A percentile compares a stretch with the other conserved stretches of the same genome.
Evolutionary conservation across 1,139 yeast species (phyloP).

Genomic region (Geotrichum bryndzae): DNA sequence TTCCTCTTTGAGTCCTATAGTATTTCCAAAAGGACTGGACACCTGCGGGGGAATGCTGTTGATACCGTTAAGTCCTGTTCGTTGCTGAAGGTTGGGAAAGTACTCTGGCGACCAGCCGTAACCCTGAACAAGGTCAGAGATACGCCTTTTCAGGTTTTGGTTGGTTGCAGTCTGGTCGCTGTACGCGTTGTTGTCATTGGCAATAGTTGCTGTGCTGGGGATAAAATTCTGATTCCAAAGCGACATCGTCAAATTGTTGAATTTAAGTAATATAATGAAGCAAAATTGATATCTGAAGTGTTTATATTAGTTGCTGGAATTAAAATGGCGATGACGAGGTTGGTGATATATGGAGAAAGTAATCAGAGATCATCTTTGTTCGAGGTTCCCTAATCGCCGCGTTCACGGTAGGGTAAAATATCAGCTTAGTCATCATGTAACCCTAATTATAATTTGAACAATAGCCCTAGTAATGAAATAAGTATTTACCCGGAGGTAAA

Average conservation of each 20-base stretch:
- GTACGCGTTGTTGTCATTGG: background rate
- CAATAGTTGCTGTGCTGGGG: background rate
- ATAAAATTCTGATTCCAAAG: background rate
- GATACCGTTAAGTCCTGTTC: background rate
- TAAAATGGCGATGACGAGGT: background rate
- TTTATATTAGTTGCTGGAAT: background rate
- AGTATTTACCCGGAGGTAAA: background rate
- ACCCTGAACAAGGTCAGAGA: slow-evolving; percentile 13
- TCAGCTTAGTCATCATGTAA: background rate
- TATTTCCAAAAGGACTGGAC: background rate
- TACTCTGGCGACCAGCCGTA: slow-evolving; percentile 14
- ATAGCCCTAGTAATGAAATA: background rate
- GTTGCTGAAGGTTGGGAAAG: background rate
- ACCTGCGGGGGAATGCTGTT: background rate
- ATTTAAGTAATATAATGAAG: background rate
- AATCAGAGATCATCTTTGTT: background rate
- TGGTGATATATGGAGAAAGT: background rate
- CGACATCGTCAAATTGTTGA: background rate
- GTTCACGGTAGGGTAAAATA: background rate
- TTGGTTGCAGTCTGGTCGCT: background rate
- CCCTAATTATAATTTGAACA: background rate
- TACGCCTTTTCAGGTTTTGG: slow-evolving; percentile 3
- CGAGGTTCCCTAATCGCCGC: background rate
- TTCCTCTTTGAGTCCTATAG: background rate
- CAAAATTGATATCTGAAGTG: background rate